Base-by-base conservation (phyloP, 495 filamentous ascomycete genomes). In the Trypethelium eluteriae region DNA sequence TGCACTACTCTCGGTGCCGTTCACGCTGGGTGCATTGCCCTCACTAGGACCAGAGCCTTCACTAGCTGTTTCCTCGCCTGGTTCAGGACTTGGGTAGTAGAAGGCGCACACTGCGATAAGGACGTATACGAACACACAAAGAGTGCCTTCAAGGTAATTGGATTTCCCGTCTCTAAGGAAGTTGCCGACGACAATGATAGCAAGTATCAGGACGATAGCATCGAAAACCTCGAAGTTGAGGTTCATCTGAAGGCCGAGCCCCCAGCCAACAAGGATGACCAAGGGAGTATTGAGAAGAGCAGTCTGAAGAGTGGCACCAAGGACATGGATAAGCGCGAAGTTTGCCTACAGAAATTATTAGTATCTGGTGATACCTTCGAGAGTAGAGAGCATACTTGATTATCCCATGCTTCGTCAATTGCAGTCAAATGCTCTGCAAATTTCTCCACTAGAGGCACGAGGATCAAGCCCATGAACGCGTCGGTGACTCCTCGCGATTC, bases 221-320 rank as follows among this genome's bases (percentile, higher is more conserved):
- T 93, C 90, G 80, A 96, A 97, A 7, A 90, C 80, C 71, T 95
- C 89, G 72, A 96, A 96, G 71, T 91, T 86, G 47, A 98, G 77
- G 63, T 88, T 86, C 86, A 98, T 90, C 25, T 79, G 70, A 68
- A 84, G 85, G 38, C 70, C 76, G 1, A 89, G 74, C n/a, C 89
- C 86, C 93, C 93, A 98, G 47, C 89, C 91, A 39, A 94, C 87
- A 39, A 96, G 80, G 47, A 96, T 84, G 34, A 91, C 87, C 9
- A 96, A 81, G 9, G 93, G 92, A 0, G 88, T 89, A 72, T 96
- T 96, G 70, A 98, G 82, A 46, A 96, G 82, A 11, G 92, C 91
- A 0, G 93, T 98, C 74, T 96, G 93, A 61, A 96, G 88, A 3
- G 89, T 91, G 12, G 91, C 86, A 18, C 90, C 92, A 49, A 98